Conservation (phyloP, 495 filamentous ascomycete species). For the Ascodesmis nigricans region DNA sequence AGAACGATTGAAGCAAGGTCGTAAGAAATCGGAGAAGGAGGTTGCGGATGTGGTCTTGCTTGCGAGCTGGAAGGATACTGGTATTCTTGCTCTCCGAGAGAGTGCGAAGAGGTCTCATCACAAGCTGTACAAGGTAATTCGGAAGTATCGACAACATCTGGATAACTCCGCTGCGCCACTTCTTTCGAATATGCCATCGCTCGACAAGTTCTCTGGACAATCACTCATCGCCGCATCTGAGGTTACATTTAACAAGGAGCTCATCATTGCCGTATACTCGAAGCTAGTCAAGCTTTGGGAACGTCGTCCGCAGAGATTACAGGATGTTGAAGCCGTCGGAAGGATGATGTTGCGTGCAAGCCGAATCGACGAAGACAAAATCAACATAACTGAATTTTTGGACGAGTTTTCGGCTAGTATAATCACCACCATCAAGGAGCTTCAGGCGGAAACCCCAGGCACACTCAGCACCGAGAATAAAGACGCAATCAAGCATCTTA, state of each 20-base stretch:
- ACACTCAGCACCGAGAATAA: constrained; percentile 64
- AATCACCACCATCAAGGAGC: constrained; percentile 40
- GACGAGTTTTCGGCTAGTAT: constrained; percentile 44
- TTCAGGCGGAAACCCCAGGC: constrained; percentile 61
- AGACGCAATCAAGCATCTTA: constrained; percentile 58
- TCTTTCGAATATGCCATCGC: constrained; percentile 35
- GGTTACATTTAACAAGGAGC: constrained; percentile 10
- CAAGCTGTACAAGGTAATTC: constrained; percentile 74
- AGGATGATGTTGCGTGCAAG: constrained; percentile 38
- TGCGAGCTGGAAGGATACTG: constrained; percentile 91
- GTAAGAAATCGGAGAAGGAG: constrained; percentile 51
- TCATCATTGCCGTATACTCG: constrained; percentile 31
- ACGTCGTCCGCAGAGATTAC: constrained; percentile 42
- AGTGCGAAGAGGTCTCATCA: constrained; percentile 76
- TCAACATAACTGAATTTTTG: constrained; percentile 38
- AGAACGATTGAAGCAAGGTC: constrained; percentile 38
- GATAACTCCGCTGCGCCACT: constrained; percentile 45
- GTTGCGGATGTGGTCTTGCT: constrained; percentile 72
- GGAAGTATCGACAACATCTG: constrained; percentile 61
- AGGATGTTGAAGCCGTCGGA: constrained; percentile 41
- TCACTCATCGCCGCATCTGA: constrained; percentile 11
- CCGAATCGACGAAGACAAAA: constrained; percentile 27
- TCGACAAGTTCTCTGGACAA: constrained; percentile 13
- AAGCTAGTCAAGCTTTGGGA: constrained; percentile 32
- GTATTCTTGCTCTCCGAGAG: constrained; percentile 66